These are phyloP conservation scores for Diplosphaera chodatii DNA, from an alignment of 139 green algal genomes.

Conservation along the genomic window DNA sequence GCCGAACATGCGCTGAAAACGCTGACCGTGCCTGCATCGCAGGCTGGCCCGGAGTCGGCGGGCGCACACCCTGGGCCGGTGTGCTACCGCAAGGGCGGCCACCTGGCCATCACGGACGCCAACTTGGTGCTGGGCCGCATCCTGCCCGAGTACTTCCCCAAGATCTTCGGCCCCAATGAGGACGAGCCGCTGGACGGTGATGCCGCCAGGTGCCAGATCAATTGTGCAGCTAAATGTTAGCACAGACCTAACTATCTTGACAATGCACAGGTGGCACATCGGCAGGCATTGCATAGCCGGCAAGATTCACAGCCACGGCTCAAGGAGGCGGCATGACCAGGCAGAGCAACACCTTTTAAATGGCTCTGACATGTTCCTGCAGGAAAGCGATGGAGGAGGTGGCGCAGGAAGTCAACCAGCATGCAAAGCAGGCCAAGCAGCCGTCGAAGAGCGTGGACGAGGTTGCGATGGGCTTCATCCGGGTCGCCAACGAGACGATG, in stretches of 20 bases:
- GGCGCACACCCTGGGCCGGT: constrained; percentile 91
- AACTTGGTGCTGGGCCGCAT: constrained; percentile 90
- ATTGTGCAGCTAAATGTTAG: neutral
- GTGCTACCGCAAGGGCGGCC: constrained; percentile 90
- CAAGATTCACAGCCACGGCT: no score
- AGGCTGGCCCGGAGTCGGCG: constrained; percentile 89
- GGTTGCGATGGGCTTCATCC: constrained; percentile 84
- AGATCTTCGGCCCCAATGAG: constrained; percentile 82
- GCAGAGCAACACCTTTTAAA: no score
- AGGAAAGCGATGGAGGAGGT: constrained; percentile 49
- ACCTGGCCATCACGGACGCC: constrained; percentile 91
- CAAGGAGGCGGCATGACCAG: no score
- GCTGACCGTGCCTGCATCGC: neutral
- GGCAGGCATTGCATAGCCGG: no score
- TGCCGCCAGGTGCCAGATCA: constrained; percentile 16
- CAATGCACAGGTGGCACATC: no score
- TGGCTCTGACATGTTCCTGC: constrained; percentile 7
- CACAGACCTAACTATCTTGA: no score
- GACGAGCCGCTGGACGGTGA: constrained; percentile 72
- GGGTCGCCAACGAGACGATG: constrained; percentile 97
- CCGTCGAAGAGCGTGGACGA: constrained; percentile 63
- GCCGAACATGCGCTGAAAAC: no score
- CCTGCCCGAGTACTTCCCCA: constrained; percentile 88
- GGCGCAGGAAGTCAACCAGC: constrained; percentile 49
- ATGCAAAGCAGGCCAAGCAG: constrained; percentile 25